phyloP scores from a whole-genome alignment of 2,329 filamentous ascomycete species.

The Drechslera avenae region DNA sequence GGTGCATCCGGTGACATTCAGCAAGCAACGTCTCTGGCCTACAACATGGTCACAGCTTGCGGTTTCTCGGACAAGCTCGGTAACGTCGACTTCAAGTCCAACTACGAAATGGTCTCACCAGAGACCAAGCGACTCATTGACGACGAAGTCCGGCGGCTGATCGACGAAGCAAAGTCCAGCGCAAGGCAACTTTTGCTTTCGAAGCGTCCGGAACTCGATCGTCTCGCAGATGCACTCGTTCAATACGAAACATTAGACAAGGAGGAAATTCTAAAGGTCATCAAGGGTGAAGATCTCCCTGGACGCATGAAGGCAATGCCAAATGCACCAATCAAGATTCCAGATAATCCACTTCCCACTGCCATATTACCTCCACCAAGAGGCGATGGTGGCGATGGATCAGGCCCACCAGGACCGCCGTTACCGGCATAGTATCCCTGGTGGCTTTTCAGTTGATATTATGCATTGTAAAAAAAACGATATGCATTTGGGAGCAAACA shows the following conservation, averaged over 20 bases:
- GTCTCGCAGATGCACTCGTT: slow-evolving; percentile 84
- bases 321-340: slow-evolving; percentile 69
- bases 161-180: slow-evolving; percentile 80
- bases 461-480: too few species aligned
- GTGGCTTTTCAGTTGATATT: too few species aligned
- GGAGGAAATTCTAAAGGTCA: slow-evolving; percentile 87
- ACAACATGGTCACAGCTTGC: slow-evolving; percentile 83
- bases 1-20: slow-evolving; percentile 85
- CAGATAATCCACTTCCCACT: slow-evolving; percentile 50
- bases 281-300: slow-evolving; percentile 81
- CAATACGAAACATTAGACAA: slow-evolving; percentile 92
- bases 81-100: slow-evolving; percentile 83
- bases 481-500: too few species aligned
- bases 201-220: slow-evolving; percentile 83
- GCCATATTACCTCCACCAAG: slow-evolving; percentile 27
- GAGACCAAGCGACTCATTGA: slow-evolving; percentile 89
- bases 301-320: slow-evolving; percentile 66
- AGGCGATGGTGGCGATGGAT: slow-evolving; percentile 18
- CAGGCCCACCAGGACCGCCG: slow-evolving; percentile 22
- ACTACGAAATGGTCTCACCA: slow-evolving; percentile 81
- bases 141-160: slow-evolving; percentile 79
- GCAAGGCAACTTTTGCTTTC: slow-evolving; percentile 72
- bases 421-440: slow-evolving; percentile 23
- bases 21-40: slow-evolving; percentile 79
- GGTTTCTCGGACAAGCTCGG: slow-evolving; percentile 90